Percentiles rank a stretch among this genome's conserved stretches.
Conservation (phyloP, 257 asterid genomes). For the Handroanthus guayacan region DNA sequence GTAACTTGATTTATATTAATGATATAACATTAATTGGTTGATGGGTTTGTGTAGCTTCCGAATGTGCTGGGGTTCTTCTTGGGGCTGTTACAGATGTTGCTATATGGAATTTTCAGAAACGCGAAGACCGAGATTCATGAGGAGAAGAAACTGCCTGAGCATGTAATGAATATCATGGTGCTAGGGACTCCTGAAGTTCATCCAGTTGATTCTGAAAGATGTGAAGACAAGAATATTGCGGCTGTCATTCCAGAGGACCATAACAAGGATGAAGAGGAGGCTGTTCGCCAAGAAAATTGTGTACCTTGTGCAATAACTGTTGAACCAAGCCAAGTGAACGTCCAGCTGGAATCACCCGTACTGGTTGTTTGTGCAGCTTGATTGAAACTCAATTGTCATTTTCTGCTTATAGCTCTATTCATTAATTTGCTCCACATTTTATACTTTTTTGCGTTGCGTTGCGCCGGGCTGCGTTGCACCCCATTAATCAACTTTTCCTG, state of each 20-base stretch:
- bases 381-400: neutral
- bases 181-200: slow-evolving; percentile 51
- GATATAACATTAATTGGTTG: neutral
- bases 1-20: neutral
- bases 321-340: slow-evolving; percentile 39
- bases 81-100: slow-evolving; percentile 71
- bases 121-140: slow-evolving; percentile 33
- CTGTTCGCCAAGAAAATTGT: neutral
- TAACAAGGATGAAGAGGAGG: slow-evolving; percentile 12
- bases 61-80: slow-evolving; percentile 73
- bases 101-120: slow-evolving; percentile 63
- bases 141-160: slow-evolving; percentile 45
- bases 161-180: slow-evolving; percentile 46
- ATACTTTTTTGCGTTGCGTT: neutral
- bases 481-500: neutral
- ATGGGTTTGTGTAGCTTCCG: slow-evolving; percentile 56
- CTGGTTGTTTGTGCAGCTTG: slow-evolving; percentile 54
- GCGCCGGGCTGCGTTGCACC: too few relatives aligned
- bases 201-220: slow-evolving; percentile 34
- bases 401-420: neutral
- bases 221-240: neutral
- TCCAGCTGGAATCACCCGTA: slow-evolving; percentile 45
- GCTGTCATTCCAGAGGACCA: neutral
- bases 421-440: neutral
- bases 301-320: slow-evolving; percentile 36